phyloP scores from a whole-genome alignment of 257 asterid genomes.

The Catharanthus roseus region DNA sequence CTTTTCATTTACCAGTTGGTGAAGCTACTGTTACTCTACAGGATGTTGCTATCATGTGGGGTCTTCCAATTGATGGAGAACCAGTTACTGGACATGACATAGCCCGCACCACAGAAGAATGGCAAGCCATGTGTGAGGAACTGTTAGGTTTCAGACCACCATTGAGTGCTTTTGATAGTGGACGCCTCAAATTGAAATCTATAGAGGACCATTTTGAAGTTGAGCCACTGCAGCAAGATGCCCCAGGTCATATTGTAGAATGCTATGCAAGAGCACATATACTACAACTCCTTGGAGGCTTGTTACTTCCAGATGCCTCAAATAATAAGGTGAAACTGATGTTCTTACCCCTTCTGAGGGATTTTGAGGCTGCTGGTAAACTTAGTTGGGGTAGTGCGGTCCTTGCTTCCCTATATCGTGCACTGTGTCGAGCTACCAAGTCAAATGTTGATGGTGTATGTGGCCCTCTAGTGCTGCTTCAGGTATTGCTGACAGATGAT shows the following conservation, averaged over 20 bases:
- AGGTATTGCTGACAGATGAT: slow-evolving; percentile 33
- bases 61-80: slow-evolving; percentile 68
- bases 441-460: slow-evolving; percentile 81
- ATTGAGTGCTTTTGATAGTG: slow-evolving; percentile 60
- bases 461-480: slow-evolving; percentile 74
- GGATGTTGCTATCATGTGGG: slow-evolving; percentile 71
- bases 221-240: slow-evolving; percentile 53
- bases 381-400: slow-evolving; percentile 80
- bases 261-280: slow-evolving; percentile 68
- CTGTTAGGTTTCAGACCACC: slow-evolving; percentile 69
- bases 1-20: slow-evolving; percentile 73
- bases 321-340: slow-evolving; percentile 76
- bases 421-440: slow-evolving; percentile 65
- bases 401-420: slow-evolving; percentile 67
- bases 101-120: slow-evolving; percentile 66
- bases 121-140: slow-evolving; percentile 68
- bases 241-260: slow-evolving; percentile 48
- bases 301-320: slow-evolving; percentile 69
- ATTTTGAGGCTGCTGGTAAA: slow-evolving; percentile 61
- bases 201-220: slow-evolving; percentile 58
- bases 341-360: slow-evolving; percentile 71
- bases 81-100: slow-evolving; percentile 73
- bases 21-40: slow-evolving; percentile 70
- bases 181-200: slow-evolving; percentile 65
- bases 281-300: slow-evolving; percentile 72